Evolutionary conservation across 2,329 filamentous ascomycete species (phyloP).

Genomic region (Alternaria brassicae): DNA sequence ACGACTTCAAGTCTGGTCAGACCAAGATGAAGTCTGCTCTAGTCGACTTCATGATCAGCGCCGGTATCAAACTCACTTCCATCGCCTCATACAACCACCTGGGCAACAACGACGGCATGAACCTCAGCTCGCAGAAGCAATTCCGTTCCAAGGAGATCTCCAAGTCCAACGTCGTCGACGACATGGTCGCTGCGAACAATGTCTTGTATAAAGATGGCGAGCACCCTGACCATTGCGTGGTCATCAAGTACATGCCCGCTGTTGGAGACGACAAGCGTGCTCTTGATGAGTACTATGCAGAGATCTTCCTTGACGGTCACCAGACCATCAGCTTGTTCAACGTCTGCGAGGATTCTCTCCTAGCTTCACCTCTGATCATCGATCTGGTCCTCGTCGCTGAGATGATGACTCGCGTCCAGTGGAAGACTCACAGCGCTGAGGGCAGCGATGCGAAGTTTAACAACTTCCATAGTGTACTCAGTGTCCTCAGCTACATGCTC

Average conservation of each 20-base stretch:
- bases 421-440: conserved; percentile 69
- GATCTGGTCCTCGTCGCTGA: conserved; percentile 92
- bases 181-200: conserved; percentile 97
- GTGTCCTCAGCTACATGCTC: conserved; percentile 98
- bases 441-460: conserved; percentile 73
- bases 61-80: conserved; percentile 97
- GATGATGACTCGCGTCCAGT: conserved; percentile 98
- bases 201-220: conserved; percentile 91
- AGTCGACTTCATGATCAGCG: conserved; percentile 97
- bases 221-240: conserved; percentile 96
- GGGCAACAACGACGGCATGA: conserved; percentile 99
- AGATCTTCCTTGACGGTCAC: conserved; percentile 98
- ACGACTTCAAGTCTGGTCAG: conserved; percentile 99
- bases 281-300: conserved; percentile 97
- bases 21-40: conserved; percentile 99
- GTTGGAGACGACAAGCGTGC: conserved; percentile 99
- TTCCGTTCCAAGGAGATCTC: conserved; percentile 99
- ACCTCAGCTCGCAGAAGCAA: conserved; percentile 94
- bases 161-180: conserved; percentile 98
- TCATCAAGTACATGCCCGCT: conserved; percentile 99
- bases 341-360: conserved; percentile 96
- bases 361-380: conserved; percentile 96
- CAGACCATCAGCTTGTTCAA: conserved; percentile 99
- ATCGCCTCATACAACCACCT: conserved; percentile 99
- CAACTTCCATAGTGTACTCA: conserved; percentile 96